Conservation (phyloP, 2,329 filamentous ascomycete species). For the Rugonectria rugulosa region DNA sequence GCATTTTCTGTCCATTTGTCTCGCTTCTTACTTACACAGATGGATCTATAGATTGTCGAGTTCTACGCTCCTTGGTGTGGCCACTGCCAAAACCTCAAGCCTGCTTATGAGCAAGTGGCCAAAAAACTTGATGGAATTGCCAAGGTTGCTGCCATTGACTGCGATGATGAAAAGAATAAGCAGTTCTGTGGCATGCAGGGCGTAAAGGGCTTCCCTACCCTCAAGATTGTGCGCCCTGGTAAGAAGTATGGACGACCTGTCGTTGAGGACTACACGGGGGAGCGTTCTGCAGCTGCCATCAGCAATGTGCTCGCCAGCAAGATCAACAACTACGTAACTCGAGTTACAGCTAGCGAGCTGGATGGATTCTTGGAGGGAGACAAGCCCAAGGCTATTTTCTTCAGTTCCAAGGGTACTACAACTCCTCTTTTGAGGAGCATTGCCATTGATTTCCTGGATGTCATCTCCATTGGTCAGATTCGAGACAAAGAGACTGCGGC, state of each 20-base stretch:
- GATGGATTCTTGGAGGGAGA: constrained; percentile 78
- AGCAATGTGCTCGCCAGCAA: constrained; percentile 84
- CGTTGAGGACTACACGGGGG: constrained; percentile 90
- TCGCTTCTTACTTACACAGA: background rate
- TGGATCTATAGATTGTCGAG: constrained; percentile 65
- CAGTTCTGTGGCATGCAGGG: constrained; percentile 84
- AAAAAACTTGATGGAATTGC: constrained; percentile 88
- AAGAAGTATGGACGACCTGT: constrained; percentile 81
- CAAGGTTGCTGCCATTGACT: constrained; percentile 94
- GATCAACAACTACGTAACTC: constrained; percentile 91
- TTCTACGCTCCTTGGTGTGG: constrained; percentile 99
- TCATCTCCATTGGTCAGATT: constrained; percentile 81
- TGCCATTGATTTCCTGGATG: constrained; percentile 88
- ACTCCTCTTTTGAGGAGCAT: constrained; percentile 83
- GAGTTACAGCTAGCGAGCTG: constrained; percentile 79
- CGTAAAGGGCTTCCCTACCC: constrained; percentile 91
- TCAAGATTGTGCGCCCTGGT: constrained; percentile 90
- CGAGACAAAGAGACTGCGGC: constrained; percentile 79
- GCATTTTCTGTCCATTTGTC: constrained; percentile 38
- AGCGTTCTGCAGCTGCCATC: constrained; percentile 84
- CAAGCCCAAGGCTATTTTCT: constrained; percentile 84
- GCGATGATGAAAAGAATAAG: constrained; percentile 94
- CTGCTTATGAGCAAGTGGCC: constrained; percentile 93
- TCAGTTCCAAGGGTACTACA: constrained; percentile 91
- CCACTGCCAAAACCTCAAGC: constrained; percentile 95